Base-by-base conservation (phyloP, 176 grass and related monocot species). In the Cocos nucifera region DNA sequence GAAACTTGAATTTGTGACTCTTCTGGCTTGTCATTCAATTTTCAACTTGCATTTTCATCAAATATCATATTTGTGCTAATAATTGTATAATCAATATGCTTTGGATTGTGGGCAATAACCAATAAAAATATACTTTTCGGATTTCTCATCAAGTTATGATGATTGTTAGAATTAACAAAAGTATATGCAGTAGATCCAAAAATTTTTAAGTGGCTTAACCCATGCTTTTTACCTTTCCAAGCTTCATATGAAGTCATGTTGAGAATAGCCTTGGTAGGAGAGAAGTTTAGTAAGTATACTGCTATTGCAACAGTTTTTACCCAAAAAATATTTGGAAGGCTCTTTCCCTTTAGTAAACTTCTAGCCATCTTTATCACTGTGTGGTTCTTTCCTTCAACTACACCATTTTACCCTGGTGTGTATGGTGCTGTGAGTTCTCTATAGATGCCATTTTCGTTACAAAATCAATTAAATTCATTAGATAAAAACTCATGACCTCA, bases 291-390 rank as follows among this genome's bases (percentile, higher is more conserved):
- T 4, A 63, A 32, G 19, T 72, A 61, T 0, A 72, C 18, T 1
- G 69, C 30, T 1, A 19, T 61, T 17, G 26, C 55, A 3, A 72
- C 1, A n/a, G 32, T 19, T 61, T 72, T 20, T 8, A 19, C 32
- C 69, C 19, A n/a, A 72, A 16, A 72, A 72, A 2, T 15, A 20
- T 72, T 61, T 6, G 57, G 56, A 15, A 61, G 12, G 14, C 54
- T 9, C 17, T 61, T 61, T 0, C 0, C n/a, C 18, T 50, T 72
- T 0, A 72, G 6, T 56, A 72, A 50, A 17, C 19, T 50, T 50
- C 56, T 35, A 0, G 7, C 56, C 20, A 72, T 15, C 5, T 72
- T 56, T 6, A 72, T 14, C 0, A 61, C 4, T 3, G 32, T 61
- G 49, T 15, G 17, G 27, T 72, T 72, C 2, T 61, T 72, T 2